Base-by-base conservation (phyloP, 2,329 filamentous ascomycete genomes). In the Colletotrichum spaethianum region DNA sequence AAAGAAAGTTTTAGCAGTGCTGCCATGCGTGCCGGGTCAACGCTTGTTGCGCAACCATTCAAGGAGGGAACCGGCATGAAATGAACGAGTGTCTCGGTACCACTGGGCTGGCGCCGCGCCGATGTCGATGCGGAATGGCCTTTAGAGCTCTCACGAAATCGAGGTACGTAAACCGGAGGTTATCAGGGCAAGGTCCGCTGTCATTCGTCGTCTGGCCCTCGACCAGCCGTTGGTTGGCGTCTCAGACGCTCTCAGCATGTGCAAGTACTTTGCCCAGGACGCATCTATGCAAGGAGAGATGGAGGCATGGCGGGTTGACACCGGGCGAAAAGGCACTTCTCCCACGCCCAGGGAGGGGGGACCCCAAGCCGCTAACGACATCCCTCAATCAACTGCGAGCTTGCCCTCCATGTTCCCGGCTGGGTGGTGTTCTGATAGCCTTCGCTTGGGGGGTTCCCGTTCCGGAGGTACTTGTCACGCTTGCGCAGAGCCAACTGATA, bases 81-180 rank as follows among this genome's bases (percentile, higher is more conserved):
- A 26, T 31, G 33, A 50, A 52, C 16, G 46, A 18, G 28, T 12
- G 42, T 38, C n/a, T 23, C 9, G 46, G 44, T 26, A 50, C 16
- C 46, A 52, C 33, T 40, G 16, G 60, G 33, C 60, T 63, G n/a
- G 31, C 26, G 63, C 63, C 36, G 40, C 55, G 56, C 33, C 11
- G 26, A 63, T 55, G 66, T 60, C 38, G 53, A 70, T 63, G 69
- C 65, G 57, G 65, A 60, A 72, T 72, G 59, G 36, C 28, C 18
- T 38, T 38, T 16, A 33, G 61, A 57, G 59, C 61, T 42, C 66
- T 78, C 78, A 80, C 73, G 79, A 81, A 81, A 80, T 82, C 78
- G 75, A 76, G 80, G 78, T 82, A 81, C 79, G 81, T 82, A 82
- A 82, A 73, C 68, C 44, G 33, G 60, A 38, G 59, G 59, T 72